Base-by-base conservation (phyloP, 768 basidiomycete species). In the Leccinum disarticulatum region DNA sequence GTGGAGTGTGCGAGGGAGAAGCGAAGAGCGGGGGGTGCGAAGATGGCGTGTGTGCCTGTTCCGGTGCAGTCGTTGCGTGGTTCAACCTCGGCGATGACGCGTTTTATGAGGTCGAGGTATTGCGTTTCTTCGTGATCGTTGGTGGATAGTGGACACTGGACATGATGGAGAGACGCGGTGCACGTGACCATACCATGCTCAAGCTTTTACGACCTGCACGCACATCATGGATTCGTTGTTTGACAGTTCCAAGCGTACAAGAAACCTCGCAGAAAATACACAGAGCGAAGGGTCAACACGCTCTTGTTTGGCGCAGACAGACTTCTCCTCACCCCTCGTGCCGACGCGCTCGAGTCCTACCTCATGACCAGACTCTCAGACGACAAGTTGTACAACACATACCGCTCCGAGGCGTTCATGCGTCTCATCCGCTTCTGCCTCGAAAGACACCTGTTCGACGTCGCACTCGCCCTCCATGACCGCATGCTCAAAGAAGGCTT, bases 31-130 rank as follows among this genome's bases (percentile, higher is more conserved):
- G 88, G 90, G 6, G 96, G 96, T 0, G 95, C 95, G 70, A 99
- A 98, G 71, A 96, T 72, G 53, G 95, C 88, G 65, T 92, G 76
- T 10, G 95, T 98, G 56, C 96, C 96, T 0, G 96, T 98, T 17
- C 96, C 96, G 0, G 96, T 99, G 52, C 96, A 87, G 70, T 99
- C 96, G 57, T 90, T 85, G 33, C 96, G 87, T 10, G 75, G 62
- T 58, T 92, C 92, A 11, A 96, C 96, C 0, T 80, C 80, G 43
- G 84, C 79, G 46, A 98, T 80, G 62, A 95, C 88, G 61, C 80
- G 81, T 57, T 83, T 76, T 58, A 98, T 91, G 66, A 99, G 87
- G 58, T 82, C 73, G 46, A 97, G 85, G 71, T 99, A 98, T 73
- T 98, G 95, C 48, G 84, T 68, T 73, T 99, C 96, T 66, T 97